A percentile compares a stretch with the other conserved stretches of the same genome.
phyloP scores from a whole-genome alignment of 805 yeast species.

The Komagataella phaffii region DNA sequence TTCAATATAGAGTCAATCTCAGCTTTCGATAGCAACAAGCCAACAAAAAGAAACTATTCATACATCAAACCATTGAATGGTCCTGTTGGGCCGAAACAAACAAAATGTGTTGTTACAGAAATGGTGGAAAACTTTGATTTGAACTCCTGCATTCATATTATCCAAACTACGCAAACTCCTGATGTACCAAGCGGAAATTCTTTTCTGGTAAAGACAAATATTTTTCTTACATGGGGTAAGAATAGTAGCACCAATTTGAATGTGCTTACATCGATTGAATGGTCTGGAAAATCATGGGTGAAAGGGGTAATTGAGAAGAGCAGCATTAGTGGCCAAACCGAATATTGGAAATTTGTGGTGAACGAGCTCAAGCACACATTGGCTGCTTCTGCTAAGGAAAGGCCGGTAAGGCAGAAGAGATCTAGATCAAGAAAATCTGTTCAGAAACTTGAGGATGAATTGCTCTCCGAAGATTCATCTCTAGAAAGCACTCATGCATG shows the following conservation, averaged over 20 bases:
- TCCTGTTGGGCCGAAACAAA: conserved; percentile 68
- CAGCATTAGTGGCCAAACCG: conserved; percentile 59
- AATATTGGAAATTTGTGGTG: conserved; percentile 35
- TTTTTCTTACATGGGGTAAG: conserved; percentile 49
- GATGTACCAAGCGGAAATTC: conserved; percentile 75
- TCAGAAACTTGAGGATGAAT: neutral
- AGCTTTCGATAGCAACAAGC: conserved; percentile 14
- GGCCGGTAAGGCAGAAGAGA: neutral
- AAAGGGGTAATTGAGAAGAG: conserved; percentile 67
- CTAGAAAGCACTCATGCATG: neutral
- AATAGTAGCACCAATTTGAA: conserved; percentile 37
- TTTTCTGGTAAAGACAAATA: conserved; percentile 46
- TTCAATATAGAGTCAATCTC: conserved; percentile 40
- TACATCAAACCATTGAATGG: conserved; percentile 54
- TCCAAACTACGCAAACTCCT: conserved; percentile 54
- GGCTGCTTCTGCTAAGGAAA: neutral
- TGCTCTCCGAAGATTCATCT: neutral
- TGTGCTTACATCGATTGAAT: conserved; percentile 43
- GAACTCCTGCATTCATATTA: conserved; percentile 30
- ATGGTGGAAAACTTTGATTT: conserved; percentile 38
- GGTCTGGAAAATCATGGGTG: conserved; percentile 73
- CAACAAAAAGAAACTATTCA: conserved; percentile 31
- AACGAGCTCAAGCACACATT: conserved; percentile 26
- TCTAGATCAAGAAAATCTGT: neutral
- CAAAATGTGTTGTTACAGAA: conserved; percentile 52